Percentiles rank a stretch among this genome's conserved stretches.
phyloP scores from a whole-genome alignment of 2,329 filamentous ascomycete genomes.

The Dothistroma pini region DNA sequence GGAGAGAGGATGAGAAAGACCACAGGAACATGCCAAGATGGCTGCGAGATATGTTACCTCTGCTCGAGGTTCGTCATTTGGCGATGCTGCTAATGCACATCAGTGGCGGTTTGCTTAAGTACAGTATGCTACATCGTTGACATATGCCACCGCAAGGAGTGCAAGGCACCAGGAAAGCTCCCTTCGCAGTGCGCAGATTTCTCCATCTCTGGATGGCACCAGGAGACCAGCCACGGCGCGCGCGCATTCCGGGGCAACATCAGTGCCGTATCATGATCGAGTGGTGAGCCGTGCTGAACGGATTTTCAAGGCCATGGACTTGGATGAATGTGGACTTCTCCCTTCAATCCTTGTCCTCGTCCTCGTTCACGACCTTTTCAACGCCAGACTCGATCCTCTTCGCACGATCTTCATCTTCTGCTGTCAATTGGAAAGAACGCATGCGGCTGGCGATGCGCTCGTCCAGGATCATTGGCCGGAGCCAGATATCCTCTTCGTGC shows the following conservation, averaged over 20 bases:
- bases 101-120: background rate
- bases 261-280: too few relatives aligned
- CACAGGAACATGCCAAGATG: too few relatives aligned
- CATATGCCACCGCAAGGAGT: background rate
- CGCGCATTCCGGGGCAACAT: too few relatives aligned
- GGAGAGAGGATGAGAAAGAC: too few relatives aligned
- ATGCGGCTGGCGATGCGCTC: constrained; percentile 72
- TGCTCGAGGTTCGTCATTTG: too few relatives aligned
- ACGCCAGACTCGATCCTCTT: constrained; percentile 37
- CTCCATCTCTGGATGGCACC: too few relatives aligned
- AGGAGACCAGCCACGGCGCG: too few relatives aligned
- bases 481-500: constrained; percentile 63
- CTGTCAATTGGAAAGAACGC: constrained; percentile 68
- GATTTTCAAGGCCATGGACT: too few relatives aligned
- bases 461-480: constrained; percentile 68
- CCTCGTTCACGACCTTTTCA: constrained; percentile 8
- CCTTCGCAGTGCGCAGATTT: too few relatives aligned
- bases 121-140: background rate
- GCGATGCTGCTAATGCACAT: background rate
- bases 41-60: too few relatives aligned
- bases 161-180: background rate
- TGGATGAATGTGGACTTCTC: too few relatives aligned
- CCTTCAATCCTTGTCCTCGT: background rate
- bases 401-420: constrained; percentile 67
- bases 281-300: too few relatives aligned